Percentiles rank a stretch among this genome's conserved stretches.
These are phyloP conservation scores for Dactylorhiza incarnata DNA, from an alignment of 106 monocot genomes.

Conservation along the genomic window DNA sequence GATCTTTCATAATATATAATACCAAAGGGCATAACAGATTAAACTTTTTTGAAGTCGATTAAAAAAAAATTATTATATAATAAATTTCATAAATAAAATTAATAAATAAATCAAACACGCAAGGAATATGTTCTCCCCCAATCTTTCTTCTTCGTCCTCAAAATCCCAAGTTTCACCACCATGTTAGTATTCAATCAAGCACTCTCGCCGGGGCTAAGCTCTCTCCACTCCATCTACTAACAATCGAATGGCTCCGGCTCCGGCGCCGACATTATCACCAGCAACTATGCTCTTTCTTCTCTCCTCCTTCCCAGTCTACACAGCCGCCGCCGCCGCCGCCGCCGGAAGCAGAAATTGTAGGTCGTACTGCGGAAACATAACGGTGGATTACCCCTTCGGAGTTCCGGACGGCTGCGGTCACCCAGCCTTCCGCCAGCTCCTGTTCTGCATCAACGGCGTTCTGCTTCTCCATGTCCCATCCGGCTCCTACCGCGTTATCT, in stretches of 20 bases:
- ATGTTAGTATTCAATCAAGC: not conserved
- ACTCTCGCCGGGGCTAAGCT: no score
- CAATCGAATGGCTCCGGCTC: not conserved
- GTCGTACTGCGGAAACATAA: conserved; percentile 59
- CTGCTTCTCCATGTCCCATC: conserved; percentile 81
- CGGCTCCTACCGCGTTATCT: conserved; percentile 67
- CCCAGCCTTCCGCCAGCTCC: conserved; percentile 58
- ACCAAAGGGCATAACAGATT: no score
- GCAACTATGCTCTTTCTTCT: not conserved
- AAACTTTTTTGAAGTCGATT: no score
- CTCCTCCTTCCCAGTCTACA: not conserved
- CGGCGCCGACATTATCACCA: not conserved
- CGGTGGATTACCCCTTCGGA: conserved; percentile 64
- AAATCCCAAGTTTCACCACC: not conserved
- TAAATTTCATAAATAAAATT: no score
- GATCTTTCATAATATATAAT: no score
- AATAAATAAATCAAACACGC: not conserved
- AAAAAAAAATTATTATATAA: no score
- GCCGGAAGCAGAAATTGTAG: conserved; percentile 17
- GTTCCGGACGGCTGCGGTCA: conserved; percentile 63
- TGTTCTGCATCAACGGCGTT: conserved; percentile 70
- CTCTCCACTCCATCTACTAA: no score
- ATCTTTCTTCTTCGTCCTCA: not conserved
- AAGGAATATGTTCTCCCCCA: not conserved
- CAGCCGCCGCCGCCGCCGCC: no score